Evolutionary conservation across 345 rosid species (phyloP).

Genomic region (Zanthoxylum bungeanum): DNA sequence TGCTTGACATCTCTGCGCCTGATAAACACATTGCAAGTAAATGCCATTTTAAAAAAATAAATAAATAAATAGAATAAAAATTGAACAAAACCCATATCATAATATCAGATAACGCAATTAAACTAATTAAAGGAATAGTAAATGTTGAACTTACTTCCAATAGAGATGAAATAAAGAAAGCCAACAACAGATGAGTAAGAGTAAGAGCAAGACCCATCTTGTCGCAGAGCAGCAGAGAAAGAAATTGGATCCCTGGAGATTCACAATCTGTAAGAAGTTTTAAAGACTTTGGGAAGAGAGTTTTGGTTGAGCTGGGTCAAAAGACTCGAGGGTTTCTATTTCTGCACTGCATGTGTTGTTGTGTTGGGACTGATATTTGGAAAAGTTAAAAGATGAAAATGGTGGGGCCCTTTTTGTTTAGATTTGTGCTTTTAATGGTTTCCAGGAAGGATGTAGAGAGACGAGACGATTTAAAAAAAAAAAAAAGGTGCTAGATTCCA

Average conservation of each 20-base stretch:
- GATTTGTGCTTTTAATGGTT: background rate
- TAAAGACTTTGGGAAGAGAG: background rate
- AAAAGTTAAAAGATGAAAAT: background rate
- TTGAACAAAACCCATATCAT: too few species aligned
- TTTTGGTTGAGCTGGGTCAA: background rate
- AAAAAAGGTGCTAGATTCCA: background rate
- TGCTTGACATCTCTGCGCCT: constrained; percentile 48
- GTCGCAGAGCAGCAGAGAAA: background rate
- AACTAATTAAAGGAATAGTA: too few species aligned
- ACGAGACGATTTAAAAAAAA: too few species aligned
- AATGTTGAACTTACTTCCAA: constrained; percentile 11
- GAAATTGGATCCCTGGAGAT: background rate
- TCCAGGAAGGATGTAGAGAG: constrained; percentile 1
- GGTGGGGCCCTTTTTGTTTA: background rate
- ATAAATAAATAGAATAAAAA: background rate
- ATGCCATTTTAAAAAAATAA: too few species aligned
- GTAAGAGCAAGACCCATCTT: background rate
- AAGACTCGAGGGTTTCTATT: background rate
- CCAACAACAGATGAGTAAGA: background rate
- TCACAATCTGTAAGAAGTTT: background rate
- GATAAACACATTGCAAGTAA: constrained; percentile 14
- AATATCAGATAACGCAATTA: too few species aligned
- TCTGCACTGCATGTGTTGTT: background rate
- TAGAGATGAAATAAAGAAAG: background rate
- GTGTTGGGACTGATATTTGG: too few species aligned